These are phyloP conservation scores for Wallacemonas sp. DNA, from an alignment of 208 protist genomes.

Conservation along the genomic window DNA sequence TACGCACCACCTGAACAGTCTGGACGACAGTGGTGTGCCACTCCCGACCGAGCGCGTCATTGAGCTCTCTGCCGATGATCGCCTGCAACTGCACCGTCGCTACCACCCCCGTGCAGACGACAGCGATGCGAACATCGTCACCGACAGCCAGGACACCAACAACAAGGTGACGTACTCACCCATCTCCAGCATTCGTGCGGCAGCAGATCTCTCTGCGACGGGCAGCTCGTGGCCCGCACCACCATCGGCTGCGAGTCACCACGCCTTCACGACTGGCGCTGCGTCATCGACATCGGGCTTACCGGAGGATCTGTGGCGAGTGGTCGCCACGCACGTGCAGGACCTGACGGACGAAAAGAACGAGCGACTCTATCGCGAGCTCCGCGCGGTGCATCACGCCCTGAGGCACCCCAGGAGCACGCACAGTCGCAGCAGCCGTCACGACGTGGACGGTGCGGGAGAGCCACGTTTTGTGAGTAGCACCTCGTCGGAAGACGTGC, in stretches of 20 bases:
- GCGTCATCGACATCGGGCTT: too few relatives aligned
- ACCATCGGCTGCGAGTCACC: neutral
- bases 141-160: too few relatives aligned
- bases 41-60: neutral
- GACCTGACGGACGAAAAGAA: neutral
- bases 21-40: neutral
- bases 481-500: too few relatives aligned
- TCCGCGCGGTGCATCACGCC: neutral
- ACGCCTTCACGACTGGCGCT: too few relatives aligned
- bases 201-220: neutral
- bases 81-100: too few relatives aligned
- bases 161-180: neutral
- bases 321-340: neutral
- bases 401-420: neutral
- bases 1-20: conserved; percentile 3
- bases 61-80: neutral
- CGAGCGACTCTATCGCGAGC: neutral
- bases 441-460: too few relatives aligned
- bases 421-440: neutral
- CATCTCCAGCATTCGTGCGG: neutral
- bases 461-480: too few relatives aligned
- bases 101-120: too few relatives aligned
- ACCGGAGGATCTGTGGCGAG: too few relatives aligned
- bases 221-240: neutral
- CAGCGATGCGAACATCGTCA: too few relatives aligned